These are phyloP conservation scores for Blastobotrys serpentis DNA, from an alignment of 1,139 yeast species.

Conservation along the genomic window DNA sequence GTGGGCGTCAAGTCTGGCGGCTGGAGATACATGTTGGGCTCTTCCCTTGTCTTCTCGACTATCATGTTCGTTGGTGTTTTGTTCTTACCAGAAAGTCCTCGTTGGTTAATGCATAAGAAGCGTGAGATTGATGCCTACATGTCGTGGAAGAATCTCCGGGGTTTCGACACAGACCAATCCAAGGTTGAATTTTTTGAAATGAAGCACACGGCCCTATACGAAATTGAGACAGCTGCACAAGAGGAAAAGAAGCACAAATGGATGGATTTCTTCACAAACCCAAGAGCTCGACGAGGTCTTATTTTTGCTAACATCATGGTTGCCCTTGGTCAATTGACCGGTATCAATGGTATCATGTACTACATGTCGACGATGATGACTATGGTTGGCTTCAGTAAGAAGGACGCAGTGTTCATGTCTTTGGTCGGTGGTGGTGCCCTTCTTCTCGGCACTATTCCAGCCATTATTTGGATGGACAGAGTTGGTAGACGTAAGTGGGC, in stretches of 20 bases:
- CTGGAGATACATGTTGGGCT: conserved; percentile 62
- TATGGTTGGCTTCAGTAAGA: conserved; percentile 48
- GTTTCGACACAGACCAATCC: conserved; percentile 42
- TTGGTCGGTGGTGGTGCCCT: conserved; percentile 61
- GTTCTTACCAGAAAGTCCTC: conserved; percentile 68
- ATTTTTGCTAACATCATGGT: conserved; percentile 57
- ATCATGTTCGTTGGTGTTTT: conserved; percentile 48
- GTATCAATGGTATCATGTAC: conserved; percentile 38
- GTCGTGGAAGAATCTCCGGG: conserved; percentile 55
- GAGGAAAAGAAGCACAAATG: conserved; percentile 40
- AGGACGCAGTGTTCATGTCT: conserved; percentile 35
- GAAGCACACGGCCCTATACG: conserved; percentile 40
- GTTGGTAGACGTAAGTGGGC: conserved; percentile 51
- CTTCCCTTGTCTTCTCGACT: conserved; percentile 57
- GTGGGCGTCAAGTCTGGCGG: conserved; percentile 52
- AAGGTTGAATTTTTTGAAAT: conserved; percentile 54
- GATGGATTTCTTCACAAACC: conserved; percentile 51
- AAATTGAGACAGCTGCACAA: conserved; percentile 39
- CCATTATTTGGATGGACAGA: conserved; percentile 57
- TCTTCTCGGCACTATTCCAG: conserved; percentile 60
- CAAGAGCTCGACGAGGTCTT: conserved; percentile 59
- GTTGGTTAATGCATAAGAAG: conserved; percentile 59
- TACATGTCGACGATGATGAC: conserved; percentile 64
- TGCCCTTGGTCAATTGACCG: conserved; percentile 48
- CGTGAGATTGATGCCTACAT: conserved; percentile 51